Evolutionary conservation across 257 asterid genomes (phyloP).

Genomic region (Lycium barbarum): DNA sequence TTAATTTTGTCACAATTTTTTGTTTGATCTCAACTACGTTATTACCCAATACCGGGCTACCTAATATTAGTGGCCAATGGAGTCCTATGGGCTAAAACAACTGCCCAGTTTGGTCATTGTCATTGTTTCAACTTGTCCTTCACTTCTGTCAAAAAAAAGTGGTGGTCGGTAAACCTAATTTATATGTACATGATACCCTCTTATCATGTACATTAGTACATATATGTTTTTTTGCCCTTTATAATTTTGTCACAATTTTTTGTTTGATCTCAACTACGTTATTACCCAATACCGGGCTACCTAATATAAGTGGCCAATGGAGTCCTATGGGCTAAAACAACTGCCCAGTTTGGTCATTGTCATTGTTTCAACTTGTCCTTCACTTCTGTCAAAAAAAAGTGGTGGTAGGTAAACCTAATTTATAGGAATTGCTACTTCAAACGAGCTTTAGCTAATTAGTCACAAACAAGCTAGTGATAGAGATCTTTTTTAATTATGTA

Average conservation of each 20-base stretch:
- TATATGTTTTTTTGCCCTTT: no score
- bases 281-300: neutral
- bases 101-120: neutral
- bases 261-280: neutral
- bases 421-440: neutral
- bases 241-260: neutral
- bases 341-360: neutral
- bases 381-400: neutral
- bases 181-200: no score
- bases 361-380: slow-evolving; percentile 6
- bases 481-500: neutral
- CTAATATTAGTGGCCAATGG: neutral
- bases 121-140: slow-evolving; percentile 8
- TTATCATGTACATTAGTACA: no score
- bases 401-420: slow-evolving; percentile 25
- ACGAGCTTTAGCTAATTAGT: neutral
- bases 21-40: neutral
- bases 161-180: slow-evolving; percentile 27
- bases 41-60: neutral
- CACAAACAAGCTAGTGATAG: neutral
- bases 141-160: neutral
- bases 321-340: neutral
- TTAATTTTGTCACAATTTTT: neutral
- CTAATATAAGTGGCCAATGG: neutral
- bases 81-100: neutral